Conservation (phyloP, 1,139 yeast genomes). For the Candida sp. region DNA sequence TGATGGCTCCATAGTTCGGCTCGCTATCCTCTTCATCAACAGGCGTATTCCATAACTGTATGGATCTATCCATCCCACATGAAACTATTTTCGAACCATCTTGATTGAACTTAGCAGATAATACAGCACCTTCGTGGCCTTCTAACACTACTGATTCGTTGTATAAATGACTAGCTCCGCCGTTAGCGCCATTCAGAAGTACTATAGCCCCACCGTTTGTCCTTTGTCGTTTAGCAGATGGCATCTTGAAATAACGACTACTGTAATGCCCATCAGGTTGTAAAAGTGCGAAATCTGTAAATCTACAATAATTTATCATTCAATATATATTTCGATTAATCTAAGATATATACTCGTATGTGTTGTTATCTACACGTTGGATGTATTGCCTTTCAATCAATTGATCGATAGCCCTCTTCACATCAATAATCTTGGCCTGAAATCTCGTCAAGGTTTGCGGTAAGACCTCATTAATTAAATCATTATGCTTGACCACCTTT, state of each 20-base stretch:
- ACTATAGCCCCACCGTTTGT: neutral
- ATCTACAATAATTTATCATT: too few species aligned
- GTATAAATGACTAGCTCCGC: conserved; percentile 1
- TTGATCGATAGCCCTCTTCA: conserved; percentile 82
- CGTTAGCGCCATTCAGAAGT: neutral
- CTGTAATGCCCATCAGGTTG: too few species aligned
- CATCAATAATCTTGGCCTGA: conserved; percentile 80
- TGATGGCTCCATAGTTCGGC: conserved; percentile 36
- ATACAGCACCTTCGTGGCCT: conserved; percentile 51
- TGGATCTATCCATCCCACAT: conserved; percentile 48
- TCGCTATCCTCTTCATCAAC: conserved; percentile 13
- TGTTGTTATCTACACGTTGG: conserved; percentile 70
- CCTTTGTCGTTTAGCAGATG: neutral
- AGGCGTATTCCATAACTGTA: conserved; percentile 47
- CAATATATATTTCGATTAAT: too few species aligned
- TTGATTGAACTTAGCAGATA: conserved; percentile 39
- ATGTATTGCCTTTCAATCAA: conserved; percentile 86
- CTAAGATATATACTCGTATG: conserved; percentile 77
- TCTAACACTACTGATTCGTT: conserved; percentile 9
- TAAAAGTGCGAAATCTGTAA: too few species aligned
- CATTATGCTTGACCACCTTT: conserved; percentile 73
- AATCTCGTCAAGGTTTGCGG: conserved; percentile 85
- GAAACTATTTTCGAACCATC: conserved; percentile 46
- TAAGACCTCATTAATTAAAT: conserved; percentile 82
- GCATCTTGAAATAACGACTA: neutral